phyloP scores from a whole-genome alignment of 805 yeast genomes.

The Yarrowia osloensis region DNA sequence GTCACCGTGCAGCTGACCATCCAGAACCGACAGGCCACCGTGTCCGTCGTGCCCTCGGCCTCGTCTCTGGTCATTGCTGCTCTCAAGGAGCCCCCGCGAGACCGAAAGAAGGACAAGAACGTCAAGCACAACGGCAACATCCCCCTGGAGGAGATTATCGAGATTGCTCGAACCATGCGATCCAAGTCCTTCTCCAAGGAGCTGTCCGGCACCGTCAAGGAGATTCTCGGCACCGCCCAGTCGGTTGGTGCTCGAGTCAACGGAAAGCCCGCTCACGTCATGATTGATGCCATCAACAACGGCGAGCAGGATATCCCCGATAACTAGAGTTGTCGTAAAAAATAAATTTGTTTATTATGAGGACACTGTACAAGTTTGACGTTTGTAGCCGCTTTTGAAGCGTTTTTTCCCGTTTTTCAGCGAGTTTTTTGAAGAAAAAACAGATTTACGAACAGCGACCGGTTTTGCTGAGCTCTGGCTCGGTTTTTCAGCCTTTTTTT shows the following conservation, averaged over 20 bases:
- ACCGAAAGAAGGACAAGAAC: constrained; percentile 99
- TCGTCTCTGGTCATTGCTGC: constrained; percentile 98
- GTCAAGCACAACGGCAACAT: constrained; percentile 99
- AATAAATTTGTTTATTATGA: constrained; percentile 31
- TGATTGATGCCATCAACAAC: constrained; percentile 96
- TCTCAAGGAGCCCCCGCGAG: constrained; percentile 99
- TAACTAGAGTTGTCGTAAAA: constrained; percentile 38
- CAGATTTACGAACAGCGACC: too few relatives aligned
- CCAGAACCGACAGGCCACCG: constrained; percentile 99
- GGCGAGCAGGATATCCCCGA: constrained; percentile 82
- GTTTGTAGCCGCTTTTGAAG: too few relatives aligned
- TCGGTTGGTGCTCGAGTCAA: constrained; percentile 99
- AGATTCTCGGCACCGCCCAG: constrained; percentile 99
- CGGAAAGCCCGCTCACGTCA: constrained; percentile 98
- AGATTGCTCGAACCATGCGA: constrained; percentile 96
- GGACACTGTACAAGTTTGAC: background rate
- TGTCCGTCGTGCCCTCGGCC: constrained; percentile 99
- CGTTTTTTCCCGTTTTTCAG: background rate
- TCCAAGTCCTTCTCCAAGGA: constrained; percentile 97
- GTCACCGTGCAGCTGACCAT: constrained; percentile 98
- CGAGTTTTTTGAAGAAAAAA: constrained; percentile 17
- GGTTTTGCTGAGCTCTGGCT: too few relatives aligned
- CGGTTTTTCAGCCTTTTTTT: too few relatives aligned
- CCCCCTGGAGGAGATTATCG: constrained; percentile 92
- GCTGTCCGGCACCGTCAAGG: constrained; percentile 96